These are phyloP conservation scores for Verticillium tricorpus DNA, from an alignment of 2,329 filamentous ascomycete genomes.

Conservation along the genomic window DNA sequence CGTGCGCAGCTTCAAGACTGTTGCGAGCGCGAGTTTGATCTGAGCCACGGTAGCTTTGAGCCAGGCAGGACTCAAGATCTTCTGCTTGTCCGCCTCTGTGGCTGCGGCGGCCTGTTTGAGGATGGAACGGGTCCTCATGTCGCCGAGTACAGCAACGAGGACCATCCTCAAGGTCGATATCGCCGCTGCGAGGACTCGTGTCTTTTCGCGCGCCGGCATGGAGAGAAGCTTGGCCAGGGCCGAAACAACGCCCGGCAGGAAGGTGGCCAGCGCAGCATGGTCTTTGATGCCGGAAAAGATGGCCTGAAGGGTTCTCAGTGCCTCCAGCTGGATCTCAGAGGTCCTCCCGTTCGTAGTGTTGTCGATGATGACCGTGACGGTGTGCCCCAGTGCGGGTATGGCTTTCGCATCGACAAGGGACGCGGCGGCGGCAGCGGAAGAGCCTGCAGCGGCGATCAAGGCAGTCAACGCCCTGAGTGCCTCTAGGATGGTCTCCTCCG, in stretches of 20 bases:
- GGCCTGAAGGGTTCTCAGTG: slow-evolving; percentile 58
- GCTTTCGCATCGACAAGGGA: slow-evolving; percentile 52
- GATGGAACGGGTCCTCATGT: slow-evolving; percentile 48
- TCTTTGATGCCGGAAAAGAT: slow-evolving; percentile 64
- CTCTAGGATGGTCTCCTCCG: slow-evolving; percentile 72
- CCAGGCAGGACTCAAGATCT: slow-evolving; percentile 57
- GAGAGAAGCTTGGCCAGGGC: slow-evolving; percentile 71
- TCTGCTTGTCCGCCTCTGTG: slow-evolving; percentile 22
- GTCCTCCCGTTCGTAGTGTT: slow-evolving; percentile 61
- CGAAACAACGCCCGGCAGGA: slow-evolving; percentile 85
- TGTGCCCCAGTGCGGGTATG: slow-evolving; percentile 76
- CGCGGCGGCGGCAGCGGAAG: slow-evolving; percentile 42
- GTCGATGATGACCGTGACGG: slow-evolving; percentile 75
- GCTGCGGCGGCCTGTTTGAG: slow-evolving; percentile 15
- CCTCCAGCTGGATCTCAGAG: slow-evolving; percentile 65
- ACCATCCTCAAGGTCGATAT: slow-evolving; percentile 54
- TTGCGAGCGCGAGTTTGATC: slow-evolving; percentile 76
- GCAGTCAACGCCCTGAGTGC: slow-evolving; percentile 65
- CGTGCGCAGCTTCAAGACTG: slow-evolving; percentile 68
- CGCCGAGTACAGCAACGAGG: slow-evolving; percentile 51
- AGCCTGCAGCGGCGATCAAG: slow-evolving; percentile 57
- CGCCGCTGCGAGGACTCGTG: slow-evolving; percentile 56
- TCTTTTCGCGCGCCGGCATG: slow-evolving; percentile 55
- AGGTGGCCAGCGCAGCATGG: slow-evolving; percentile 71
- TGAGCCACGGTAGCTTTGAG: slow-evolving; percentile 74